Percentiles rank a stretch among this genome's conserved stretches.
Conservation (phyloP, 176 grass and related monocot genomes). For the Oryza punctata region DNA sequence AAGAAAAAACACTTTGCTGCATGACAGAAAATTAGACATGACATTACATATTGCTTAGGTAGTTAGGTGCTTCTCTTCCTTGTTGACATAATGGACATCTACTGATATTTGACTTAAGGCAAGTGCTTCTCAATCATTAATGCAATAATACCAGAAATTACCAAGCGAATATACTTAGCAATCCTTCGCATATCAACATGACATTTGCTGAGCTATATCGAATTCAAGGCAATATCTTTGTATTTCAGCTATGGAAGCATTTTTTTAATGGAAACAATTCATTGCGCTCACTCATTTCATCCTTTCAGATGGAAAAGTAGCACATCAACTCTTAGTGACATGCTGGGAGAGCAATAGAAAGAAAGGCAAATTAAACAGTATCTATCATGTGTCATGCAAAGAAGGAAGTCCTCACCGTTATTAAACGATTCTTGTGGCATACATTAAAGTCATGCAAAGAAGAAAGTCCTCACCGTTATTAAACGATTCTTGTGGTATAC, state of each 20-base stretch:
- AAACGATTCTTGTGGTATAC: conserved; percentile 98
- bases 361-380: conserved; percentile 22
- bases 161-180: background rate
- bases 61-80: background rate
- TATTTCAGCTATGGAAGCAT: background rate
- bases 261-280: background rate
- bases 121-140: background rate
- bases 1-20: background rate
- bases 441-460: conserved; percentile 57
- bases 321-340: background rate
- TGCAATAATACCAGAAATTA: background rate
- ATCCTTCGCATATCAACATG: background rate
- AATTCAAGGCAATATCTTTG: background rate
- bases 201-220: background rate
- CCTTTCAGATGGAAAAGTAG: background rate
- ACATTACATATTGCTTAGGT: background rate
- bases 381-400: conserved; percentile 29
- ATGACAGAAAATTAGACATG: background rate
- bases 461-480: conserved; percentile 70
- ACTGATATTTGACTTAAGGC: background rate
- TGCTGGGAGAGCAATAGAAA: background rate
- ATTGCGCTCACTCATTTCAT: background rate
- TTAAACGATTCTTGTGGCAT: conserved; percentile 97
- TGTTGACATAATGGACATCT: background rate
- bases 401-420: conserved; percentile 63